phyloP scores from a whole-genome alignment of 2,329 filamentous ascomycete species.

The Diplocarpon mali region DNA sequence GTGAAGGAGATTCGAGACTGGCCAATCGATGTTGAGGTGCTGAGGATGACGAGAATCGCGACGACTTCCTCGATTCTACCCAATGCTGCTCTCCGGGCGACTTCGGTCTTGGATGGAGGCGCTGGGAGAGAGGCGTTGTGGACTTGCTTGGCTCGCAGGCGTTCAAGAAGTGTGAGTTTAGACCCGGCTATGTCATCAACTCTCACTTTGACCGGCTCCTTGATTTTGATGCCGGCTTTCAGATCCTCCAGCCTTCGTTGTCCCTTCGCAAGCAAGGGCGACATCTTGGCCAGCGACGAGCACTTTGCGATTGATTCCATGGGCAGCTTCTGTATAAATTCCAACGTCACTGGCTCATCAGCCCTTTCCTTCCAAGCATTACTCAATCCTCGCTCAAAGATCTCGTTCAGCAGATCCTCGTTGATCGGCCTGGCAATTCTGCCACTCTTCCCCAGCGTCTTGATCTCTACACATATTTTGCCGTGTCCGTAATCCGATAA shows the following conservation, averaged over 20 bases:
- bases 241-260: constrained; percentile 59
- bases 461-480: constrained; percentile 48
- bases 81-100: constrained; percentile 52
- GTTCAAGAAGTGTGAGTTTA: constrained; percentile 62
- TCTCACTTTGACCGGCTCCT: constrained; percentile 35
- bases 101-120: constrained; percentile 41
- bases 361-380: constrained; percentile 31
- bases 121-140: constrained; percentile 34
- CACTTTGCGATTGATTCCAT: constrained; percentile 41
- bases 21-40: constrained; percentile 37
- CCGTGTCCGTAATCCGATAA: constrained; percentile 42
- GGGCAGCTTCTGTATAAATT: constrained; percentile 46
- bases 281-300: constrained; percentile 39
- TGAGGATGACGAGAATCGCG: constrained; percentile 55
- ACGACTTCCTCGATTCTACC: constrained; percentile 59
- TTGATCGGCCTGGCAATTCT: constrained; percentile 32
- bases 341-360: constrained; percentile 3
- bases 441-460: constrained; percentile 9
- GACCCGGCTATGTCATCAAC: constrained; percentile 26
- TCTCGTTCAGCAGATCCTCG: constrained; percentile 40
- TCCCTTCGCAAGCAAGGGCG: constrained; percentile 51
- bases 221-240: constrained; percentile 46
- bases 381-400: constrained; percentile 43
- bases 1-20: constrained; percentile 53
- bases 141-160: constrained; percentile 60